Base-by-base conservation (phyloP, 83 land plant genomes). In the Picea engelmannii region DNA sequence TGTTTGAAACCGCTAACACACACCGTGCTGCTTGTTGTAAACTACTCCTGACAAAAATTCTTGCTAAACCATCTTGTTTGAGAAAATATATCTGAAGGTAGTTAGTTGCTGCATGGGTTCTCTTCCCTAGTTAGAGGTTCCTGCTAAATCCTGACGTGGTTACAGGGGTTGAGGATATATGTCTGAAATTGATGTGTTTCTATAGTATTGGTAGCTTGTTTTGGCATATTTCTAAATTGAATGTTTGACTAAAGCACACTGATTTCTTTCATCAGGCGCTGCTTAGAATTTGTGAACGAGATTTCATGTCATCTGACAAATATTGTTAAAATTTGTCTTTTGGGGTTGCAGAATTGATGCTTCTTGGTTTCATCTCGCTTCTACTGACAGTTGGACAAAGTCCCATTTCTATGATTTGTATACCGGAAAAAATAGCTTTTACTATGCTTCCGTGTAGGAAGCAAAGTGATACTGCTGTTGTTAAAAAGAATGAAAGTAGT, bases 291-390 rank as follows among this genome's bases (percentile, higher is more conserved):
- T 69, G 20, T 38, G 40, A 69, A 35, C 3, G 7, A 8, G 20
- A 38, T 42, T 66, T 35, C 8, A 6, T 6, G 38, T 68, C 8
- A 5, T 70, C 42, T 20, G n/a, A 40, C 6, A 68, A 4, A 62
- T 25, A 24, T 68, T 35, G 6, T 5, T 15, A 1, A 5, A 17
- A 27, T 15, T 4, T 5, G 38, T 24, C 31, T 66, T 12, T 24
- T 76, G 70, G 25, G 70, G 35, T 13, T 42, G 81, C 38, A 92
- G 95, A 92, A 88, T 79, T 92, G 80, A 92, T 92, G 95, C 87
- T 92, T 23, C 10, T 92, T 71, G 95, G 95, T 40, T 90, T 92
- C 78, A 85, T 92, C 47, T 90, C 95, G n/a, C 82, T 92, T 18
- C 80, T 92, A 23, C 80, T 92, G 76, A 77, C 82, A 17, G 84